Conservation (phyloP, 768 basidiomycete species). For the Auricularia cornea region DNA sequence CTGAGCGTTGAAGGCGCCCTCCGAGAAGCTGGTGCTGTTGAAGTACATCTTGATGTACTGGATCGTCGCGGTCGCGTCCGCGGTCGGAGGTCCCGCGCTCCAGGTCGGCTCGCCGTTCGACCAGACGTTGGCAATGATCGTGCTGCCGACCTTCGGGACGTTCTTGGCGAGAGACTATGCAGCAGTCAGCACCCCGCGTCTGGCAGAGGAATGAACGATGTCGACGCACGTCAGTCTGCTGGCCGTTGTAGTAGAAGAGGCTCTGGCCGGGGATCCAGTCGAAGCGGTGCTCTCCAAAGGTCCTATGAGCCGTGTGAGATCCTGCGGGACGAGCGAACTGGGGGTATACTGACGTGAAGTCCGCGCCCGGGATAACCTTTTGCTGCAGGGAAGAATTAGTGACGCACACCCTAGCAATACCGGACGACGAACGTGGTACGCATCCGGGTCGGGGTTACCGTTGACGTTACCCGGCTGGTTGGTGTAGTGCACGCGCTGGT, state of each 20-base stretch:
- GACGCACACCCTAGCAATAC: not conserved
- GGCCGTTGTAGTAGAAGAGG: slow-evolving; percentile 8
- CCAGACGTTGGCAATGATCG: slow-evolving; percentile 12
- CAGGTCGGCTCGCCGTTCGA: slow-evolving; percentile 10
- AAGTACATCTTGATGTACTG: slow-evolving; percentile 13
- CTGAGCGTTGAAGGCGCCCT: slow-evolving; percentile 5
- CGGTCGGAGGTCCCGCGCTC: slow-evolving; percentile 11
- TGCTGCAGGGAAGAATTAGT: not conserved
- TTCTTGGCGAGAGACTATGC: slow-evolving; percentile 10
- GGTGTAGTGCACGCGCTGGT: slow-evolving; percentile 11
- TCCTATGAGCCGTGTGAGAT: slow-evolving; percentile 2
- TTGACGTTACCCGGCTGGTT: slow-evolving; percentile 12
- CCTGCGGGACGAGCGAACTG: not conserved
- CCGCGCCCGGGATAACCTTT: slow-evolving; percentile 2
- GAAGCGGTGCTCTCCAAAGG: slow-evolving; percentile 12
- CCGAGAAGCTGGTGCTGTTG: slow-evolving; percentile 9
- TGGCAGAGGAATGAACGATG: not conserved
- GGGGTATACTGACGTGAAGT: slow-evolving; percentile 10
- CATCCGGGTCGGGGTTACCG: slow-evolving; percentile 10
- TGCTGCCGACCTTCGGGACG: slow-evolving; percentile 4
- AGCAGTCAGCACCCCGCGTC: not conserved
- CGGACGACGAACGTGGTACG: slow-evolving; percentile 4
- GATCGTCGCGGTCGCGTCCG: slow-evolving; percentile 12
- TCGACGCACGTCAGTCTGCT: not conserved
- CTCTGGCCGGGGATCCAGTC: slow-evolving; percentile 10